Evolutionary conservation across 2,329 filamentous ascomycete genomes (phyloP).

Genomic region (Lomentospora prolificans): DNA sequence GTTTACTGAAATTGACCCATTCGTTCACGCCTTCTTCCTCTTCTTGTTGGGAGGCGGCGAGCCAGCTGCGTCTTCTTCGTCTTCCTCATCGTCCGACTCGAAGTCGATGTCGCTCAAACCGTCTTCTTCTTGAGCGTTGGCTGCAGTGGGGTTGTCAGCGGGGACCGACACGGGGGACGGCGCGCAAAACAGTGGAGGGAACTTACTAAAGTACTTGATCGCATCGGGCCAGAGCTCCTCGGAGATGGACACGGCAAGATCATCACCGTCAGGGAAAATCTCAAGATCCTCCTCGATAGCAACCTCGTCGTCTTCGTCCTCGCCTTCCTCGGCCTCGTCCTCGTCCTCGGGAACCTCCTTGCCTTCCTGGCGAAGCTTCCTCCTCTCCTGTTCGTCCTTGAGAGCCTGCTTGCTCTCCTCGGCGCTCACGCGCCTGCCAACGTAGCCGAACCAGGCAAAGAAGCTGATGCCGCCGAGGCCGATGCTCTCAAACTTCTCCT

Average conservation of each 20-base stretch:
- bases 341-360: slow-evolving; percentile 38
- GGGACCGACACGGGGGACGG: background rate
- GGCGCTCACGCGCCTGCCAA: slow-evolving; percentile 56
- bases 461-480: slow-evolving; percentile 64
- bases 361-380: slow-evolving; percentile 36
- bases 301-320: slow-evolving; percentile 46
- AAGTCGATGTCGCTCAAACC: slow-evolving; percentile 61
- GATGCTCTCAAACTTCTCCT: slow-evolving; percentile 47
- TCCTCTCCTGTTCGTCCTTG: slow-evolving; percentile 50
- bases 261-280: slow-evolving; percentile 80
- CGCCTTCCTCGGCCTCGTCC: slow-evolving; percentile 33
- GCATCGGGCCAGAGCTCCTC: slow-evolving; percentile 87
- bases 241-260: slow-evolving; percentile 67
- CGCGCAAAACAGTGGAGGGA: background rate
- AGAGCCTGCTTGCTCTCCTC: slow-evolving; percentile 59
- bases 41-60: slow-evolving; percentile 20
- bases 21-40: slow-evolving; percentile 26
- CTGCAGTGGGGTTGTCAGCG: slow-evolving; percentile 23
- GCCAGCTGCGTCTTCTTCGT: slow-evolving; percentile 14
- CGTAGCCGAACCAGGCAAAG: slow-evolving; percentile 84
- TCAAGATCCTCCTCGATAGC: slow-evolving; percentile 62
- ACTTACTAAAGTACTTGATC: slow-evolving; percentile 84
- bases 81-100: slow-evolving; percentile 43
- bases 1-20: slow-evolving; percentile 8
- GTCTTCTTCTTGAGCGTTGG: slow-evolving; percentile 60